Evolutionary conservation across 495 filamentous ascomycete species (phyloP).

Genomic region (Aspergillus hancockii): DNA sequence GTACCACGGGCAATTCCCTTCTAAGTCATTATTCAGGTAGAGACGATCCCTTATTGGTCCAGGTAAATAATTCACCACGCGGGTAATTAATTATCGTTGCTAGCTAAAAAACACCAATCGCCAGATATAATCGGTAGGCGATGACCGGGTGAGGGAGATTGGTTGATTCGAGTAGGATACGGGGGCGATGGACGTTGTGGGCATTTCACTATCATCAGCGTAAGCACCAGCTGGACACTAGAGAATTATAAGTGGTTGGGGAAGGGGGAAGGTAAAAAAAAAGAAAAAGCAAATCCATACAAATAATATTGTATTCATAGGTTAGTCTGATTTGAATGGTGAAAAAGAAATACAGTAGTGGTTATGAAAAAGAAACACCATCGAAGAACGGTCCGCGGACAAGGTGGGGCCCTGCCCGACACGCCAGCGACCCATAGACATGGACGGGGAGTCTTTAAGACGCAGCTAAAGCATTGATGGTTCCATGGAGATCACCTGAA

Average conservation of each 20-base stretch:
- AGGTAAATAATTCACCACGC: conserved; percentile 13
- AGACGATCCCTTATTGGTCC: conserved; percentile 7
- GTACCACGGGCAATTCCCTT: neutral
- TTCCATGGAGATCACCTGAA: conserved; percentile 40
- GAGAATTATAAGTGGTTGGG: conserved; percentile 14
- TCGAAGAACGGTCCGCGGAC: conserved; percentile 27
- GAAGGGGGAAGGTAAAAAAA: conserved; percentile 1
- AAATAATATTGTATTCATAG: conserved; percentile 7
- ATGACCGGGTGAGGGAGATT: conserved; percentile 4
- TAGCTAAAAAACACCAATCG: neutral
- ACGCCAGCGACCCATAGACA: conserved; percentile 44
- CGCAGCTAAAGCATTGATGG: conserved; percentile 28
- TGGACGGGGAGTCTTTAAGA: conserved; percentile 37
- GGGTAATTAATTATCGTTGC: conserved; percentile 8
- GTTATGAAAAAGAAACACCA: conserved; percentile 19
- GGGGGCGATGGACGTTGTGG: neutral
- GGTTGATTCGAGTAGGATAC: neutral
- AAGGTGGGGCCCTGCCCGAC: conserved; percentile 24
- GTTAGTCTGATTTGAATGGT: conserved; percentile 3
- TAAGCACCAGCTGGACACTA: conserved; percentile 20
- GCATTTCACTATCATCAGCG: neutral
- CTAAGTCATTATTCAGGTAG: conserved; percentile 7
- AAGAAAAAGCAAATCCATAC: conserved; percentile 4
- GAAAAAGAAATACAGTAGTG: conserved; percentile 17
- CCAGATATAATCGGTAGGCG: conserved; percentile 11